A percentile compares a stretch with the other conserved stretches of the same genome.
These are phyloP conservation scores for Leccinellum luteum DNA, from an alignment of 768 basidiomycete species.

Conservation along the genomic window DNA sequence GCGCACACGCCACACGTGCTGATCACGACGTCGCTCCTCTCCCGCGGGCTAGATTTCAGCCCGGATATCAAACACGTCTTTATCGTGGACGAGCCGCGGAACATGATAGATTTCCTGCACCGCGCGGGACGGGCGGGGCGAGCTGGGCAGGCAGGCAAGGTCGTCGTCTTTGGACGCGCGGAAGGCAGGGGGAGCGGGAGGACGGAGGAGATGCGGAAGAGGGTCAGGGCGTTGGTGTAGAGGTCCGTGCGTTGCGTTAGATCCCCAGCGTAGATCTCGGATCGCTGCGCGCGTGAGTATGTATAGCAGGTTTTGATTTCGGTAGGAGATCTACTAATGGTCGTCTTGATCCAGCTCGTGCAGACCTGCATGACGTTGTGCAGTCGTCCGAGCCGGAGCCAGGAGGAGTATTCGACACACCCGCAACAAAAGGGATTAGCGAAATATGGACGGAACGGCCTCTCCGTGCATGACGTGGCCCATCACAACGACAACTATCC, in stretches of 20 bases:
- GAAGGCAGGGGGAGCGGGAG: conserved; percentile 60
- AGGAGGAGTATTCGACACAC: too few relatives aligned
- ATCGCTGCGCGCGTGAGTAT: background rate
- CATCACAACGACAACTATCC: too few relatives aligned
- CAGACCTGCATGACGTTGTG: too few relatives aligned
- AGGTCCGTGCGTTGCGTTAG: background rate
- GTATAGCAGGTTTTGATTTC: background rate
- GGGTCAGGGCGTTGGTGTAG: conserved; percentile 40
- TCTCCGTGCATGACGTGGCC: too few relatives aligned
- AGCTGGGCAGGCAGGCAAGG: conserved; percentile 67
- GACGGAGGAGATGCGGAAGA: conserved; percentile 50
- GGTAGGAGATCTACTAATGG: background rate
- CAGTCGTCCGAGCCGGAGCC: too few relatives aligned
- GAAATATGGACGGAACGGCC: background rate
- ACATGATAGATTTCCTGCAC: conserved; percentile 90
- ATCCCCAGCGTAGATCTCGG: too few relatives aligned
- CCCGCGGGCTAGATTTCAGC: conserved; percentile 86
- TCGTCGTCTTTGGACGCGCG: conserved; percentile 73
- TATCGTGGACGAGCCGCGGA: conserved; percentile 83
- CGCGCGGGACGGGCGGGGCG: conserved; percentile 83
- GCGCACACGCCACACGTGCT: conserved; percentile 59
- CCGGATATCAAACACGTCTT: conserved; percentile 78
- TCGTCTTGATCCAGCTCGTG: too few relatives aligned
- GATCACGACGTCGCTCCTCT: conserved; percentile 87
- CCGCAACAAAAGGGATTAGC: too few relatives aligned